phyloP scores from a whole-genome alignment of 2,329 filamentous ascomycete species.

The Colletotrichum spaethianum region DNA sequence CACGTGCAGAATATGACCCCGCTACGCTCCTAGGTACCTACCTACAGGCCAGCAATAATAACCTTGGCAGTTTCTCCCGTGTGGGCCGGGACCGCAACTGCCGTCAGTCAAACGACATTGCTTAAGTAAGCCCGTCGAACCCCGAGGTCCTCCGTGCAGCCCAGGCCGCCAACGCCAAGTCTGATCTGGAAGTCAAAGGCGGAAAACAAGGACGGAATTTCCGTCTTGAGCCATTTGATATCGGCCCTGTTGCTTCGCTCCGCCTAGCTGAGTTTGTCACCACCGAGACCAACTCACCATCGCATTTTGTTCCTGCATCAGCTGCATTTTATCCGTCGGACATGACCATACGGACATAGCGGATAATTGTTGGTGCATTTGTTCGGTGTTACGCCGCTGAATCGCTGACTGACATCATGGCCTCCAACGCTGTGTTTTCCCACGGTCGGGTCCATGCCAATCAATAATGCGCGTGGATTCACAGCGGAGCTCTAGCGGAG shows the following conservation, averaged over 20 bases:
- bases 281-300: not conserved
- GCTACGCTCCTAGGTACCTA: no score
- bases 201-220: slow-evolving; percentile 35
- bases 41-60: no score
- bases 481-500: slow-evolving; percentile 38
- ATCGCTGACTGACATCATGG: slow-evolving; percentile 34
- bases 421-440: slow-evolving; percentile 11
- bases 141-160: slow-evolving; percentile 28
- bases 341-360: slow-evolving; percentile 27
- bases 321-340: slow-evolving; percentile 26
- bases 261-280: not conserved
- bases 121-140: slow-evolving; percentile 19
- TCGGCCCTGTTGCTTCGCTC: not conserved
- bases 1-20: slow-evolving; percentile 2
- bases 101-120: not conserved
- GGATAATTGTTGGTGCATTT: slow-evolving; percentile 28
- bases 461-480: slow-evolving; percentile 39
- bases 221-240: slow-evolving; percentile 32
- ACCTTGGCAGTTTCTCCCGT: not conserved
- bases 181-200: slow-evolving; percentile 4
- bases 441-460: slow-evolving; percentile 32
- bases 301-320: slow-evolving; percentile 31
- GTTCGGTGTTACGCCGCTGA: slow-evolving; percentile 12
- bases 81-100: slow-evolving; percentile 6
- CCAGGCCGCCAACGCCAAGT: slow-evolving; percentile 21